These are phyloP conservation scores for Cadophora gregata DNA, from an alignment of 2,329 filamentous ascomycete genomes.

Conservation along the genomic window DNA sequence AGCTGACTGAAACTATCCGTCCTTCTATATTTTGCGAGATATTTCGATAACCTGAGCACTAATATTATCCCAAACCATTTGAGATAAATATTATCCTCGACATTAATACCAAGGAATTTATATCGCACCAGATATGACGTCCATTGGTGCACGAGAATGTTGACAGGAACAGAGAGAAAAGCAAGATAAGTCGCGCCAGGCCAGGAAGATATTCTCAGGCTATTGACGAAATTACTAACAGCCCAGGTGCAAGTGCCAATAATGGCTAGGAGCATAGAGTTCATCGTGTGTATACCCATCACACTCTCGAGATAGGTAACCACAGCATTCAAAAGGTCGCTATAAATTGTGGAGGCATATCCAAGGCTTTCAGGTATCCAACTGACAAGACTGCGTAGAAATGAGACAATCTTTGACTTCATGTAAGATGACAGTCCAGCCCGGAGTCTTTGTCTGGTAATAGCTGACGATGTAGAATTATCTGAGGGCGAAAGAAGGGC, in stretches of 20 bases:
- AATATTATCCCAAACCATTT: neutral
- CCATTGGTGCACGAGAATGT: neutral
- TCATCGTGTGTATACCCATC: neutral
- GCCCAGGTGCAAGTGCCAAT: neutral
- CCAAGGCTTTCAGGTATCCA: neutral
- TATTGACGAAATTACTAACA: neutral
- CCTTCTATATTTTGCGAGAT: neutral
- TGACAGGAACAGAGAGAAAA: neutral
- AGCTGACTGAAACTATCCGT: neutral
- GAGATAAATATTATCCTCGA: neutral
- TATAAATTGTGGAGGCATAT: neutral
- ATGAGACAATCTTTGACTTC: neutral
- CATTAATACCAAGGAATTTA: neutral
- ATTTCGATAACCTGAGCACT: neutral
- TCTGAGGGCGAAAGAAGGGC: neutral
- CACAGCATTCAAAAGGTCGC: too few species aligned
- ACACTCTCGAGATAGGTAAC: neutral
- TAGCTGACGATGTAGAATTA: neutral
- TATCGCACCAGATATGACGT: neutral
- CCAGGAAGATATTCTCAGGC: neutral
- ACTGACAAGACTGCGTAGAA: neutral
- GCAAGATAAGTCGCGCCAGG: neutral
- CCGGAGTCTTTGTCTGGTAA: neutral
- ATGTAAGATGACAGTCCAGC: neutral
- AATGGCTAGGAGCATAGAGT: neutral